phyloP scores from a whole-genome alignment of 2,329 filamentous ascomycete genomes.

The Aspergillus sp. region DNA sequence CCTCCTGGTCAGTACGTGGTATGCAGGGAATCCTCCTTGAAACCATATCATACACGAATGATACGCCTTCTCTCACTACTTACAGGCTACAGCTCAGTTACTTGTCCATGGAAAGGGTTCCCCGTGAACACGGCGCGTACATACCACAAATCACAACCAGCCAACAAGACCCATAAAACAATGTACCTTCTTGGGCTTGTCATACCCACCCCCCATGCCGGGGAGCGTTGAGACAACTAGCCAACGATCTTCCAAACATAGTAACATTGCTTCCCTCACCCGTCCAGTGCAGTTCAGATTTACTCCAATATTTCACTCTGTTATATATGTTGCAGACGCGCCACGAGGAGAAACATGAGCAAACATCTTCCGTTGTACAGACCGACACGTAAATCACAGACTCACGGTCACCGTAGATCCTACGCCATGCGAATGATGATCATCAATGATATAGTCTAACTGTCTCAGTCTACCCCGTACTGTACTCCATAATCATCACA shows the following conservation, averaged over 20 bases:
- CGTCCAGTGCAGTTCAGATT: background rate
- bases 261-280: background rate
- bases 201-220: background rate
- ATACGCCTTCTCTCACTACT: background rate
- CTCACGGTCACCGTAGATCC: background rate
- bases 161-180: background rate
- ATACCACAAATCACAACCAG: background rate
- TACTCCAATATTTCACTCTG: background rate
- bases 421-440: background rate
- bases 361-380: too few species aligned
- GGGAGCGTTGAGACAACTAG: background rate
- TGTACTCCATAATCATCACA: background rate
- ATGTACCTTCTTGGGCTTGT: background rate
- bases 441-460: background rate
- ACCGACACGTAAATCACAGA: background rate
- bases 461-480: background rate
- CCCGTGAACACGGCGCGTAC: background rate
- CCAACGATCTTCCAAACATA: background rate
- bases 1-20: background rate
- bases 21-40: background rate
- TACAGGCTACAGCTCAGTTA: background rate
- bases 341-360: background rate
- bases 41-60: background rate
- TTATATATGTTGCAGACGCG: background rate
- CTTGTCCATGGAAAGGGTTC: too few species aligned